Conservation (phyloP, 1,284 basidiomycete species). For the Flammula alnicola region DNA sequence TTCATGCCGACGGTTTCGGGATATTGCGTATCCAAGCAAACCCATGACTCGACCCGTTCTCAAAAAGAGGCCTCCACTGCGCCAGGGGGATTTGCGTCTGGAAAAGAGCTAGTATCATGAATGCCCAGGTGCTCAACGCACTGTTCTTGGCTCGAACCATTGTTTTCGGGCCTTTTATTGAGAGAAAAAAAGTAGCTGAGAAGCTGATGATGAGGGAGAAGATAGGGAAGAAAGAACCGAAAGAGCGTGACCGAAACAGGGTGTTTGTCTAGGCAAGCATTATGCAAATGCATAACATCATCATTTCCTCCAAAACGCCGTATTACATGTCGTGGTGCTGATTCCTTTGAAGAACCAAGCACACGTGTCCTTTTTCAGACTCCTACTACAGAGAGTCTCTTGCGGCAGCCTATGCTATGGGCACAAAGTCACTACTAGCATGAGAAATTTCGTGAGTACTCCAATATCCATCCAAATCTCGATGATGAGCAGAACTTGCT, state of each 20-base stretch:
- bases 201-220: slow-evolving; percentile 5
- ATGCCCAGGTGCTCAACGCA: too few relatives aligned
- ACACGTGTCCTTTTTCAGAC: background rate
- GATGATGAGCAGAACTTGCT: too few relatives aligned
- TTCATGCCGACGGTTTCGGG: slow-evolving; percentile 29
- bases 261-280: background rate
- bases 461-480: too few relatives aligned
- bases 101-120: too few relatives aligned
- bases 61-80: background rate
- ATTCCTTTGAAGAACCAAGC: background rate
- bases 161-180: too few relatives aligned
- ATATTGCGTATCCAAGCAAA: slow-evolving; percentile 21
- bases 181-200: too few relatives aligned
- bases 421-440: too few relatives aligned
- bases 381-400: background rate
- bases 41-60: slow-evolving; percentile 17
- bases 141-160: too few relatives aligned
- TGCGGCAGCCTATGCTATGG: slow-evolving; percentile 6
- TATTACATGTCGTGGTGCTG: background rate
- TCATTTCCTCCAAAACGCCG: slow-evolving; percentile 3
- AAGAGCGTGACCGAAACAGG: background rate
- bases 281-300: background rate
- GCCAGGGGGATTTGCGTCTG: slow-evolving; percentile 31
- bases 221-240: background rate
- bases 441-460: too few relatives aligned